Conservation (phyloP, 768 basidiomycete species). For the Boletus sp. region DNA sequence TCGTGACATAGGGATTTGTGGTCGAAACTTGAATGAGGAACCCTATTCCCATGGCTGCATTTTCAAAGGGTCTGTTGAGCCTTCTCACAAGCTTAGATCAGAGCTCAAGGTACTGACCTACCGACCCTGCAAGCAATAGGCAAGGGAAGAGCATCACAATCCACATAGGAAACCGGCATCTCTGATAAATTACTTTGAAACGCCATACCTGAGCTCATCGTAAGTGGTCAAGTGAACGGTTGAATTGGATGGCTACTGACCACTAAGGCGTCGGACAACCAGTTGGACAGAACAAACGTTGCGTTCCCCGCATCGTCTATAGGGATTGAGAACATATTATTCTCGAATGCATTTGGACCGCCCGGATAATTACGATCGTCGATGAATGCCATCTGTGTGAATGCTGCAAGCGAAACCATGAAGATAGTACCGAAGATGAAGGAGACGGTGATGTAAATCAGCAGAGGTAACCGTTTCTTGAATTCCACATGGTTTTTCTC, state of each 20-base stretch:
- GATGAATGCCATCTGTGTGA: slow-evolving; percentile 30
- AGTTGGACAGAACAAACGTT: slow-evolving; percentile 6
- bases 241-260: slow-evolving; percentile 2
- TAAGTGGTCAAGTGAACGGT: background rate
- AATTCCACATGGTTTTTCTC: slow-evolving; percentile 1
- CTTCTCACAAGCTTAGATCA: background rate
- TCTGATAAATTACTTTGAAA: slow-evolving; percentile 18
- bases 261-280: slow-evolving; percentile 18
- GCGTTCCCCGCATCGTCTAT: slow-evolving; percentile 11
- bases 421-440: slow-evolving; percentile 16
- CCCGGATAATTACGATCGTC: slow-evolving; percentile 32
- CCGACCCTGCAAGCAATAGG: slow-evolving; percentile 7
- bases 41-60: slow-evolving; percentile 5
- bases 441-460: slow-evolving; percentile 8
- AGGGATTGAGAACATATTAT: slow-evolving; percentile 20
- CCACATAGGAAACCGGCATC: slow-evolving; percentile 2
- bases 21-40: slow-evolving; percentile 14
- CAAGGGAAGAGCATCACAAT: slow-evolving; percentile 8
- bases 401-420: slow-evolving; percentile 14
- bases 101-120: background rate
- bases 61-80: background rate
- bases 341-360: slow-evolving; percentile 28
- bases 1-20: slow-evolving; percentile 11
- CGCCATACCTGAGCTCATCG: slow-evolving; percentile 9
- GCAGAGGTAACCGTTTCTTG: slow-evolving; percentile 4